Percentiles rank a stretch among this genome's conserved stretches.
phyloP scores from a whole-genome alignment of 441 rosid genomes.

The Populus hybrid region DNA sequence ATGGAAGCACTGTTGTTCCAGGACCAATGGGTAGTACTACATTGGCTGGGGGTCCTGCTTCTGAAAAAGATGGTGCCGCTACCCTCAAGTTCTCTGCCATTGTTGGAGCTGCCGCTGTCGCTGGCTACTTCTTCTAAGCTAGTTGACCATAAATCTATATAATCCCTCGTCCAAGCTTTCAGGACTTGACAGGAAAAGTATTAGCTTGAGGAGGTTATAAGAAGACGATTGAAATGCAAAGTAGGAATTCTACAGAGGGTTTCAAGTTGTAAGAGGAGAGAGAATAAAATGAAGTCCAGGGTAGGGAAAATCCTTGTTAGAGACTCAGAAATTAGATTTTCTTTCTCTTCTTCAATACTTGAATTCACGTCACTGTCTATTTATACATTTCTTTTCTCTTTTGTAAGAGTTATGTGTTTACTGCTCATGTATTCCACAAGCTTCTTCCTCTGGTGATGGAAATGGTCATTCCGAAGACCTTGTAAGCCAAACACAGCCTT shows the following conservation, averaged over 20 bases:
- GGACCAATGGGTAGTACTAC: not conserved
- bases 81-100: conserved; percentile 4
- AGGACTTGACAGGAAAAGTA: not conserved
- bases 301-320: too few species aligned
- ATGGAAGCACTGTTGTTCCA: not conserved
- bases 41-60: not conserved
- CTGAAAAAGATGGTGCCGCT: not conserved
- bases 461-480: not conserved
- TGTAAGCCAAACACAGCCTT: not conserved
- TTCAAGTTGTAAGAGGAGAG: too few species aligned
- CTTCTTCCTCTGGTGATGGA: not conserved
- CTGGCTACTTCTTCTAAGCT: not conserved
- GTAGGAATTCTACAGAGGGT: too few species aligned
- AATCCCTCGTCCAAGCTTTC: not conserved
- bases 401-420: too few species aligned
- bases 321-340: too few species aligned
- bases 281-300: too few species aligned
- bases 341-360: too few species aligned
- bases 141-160: not conserved
- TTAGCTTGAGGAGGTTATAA: not conserved
- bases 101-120: not conserved
- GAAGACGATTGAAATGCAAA: not conserved
- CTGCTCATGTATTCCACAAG: not conserved
- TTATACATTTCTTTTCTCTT: not conserved
- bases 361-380: too few species aligned